A percentile compares a stretch with the other conserved stretches of the same genome.
phyloP scores from a whole-genome alignment of 495 filamentous ascomycete genomes.

The Aspergillus indologenus region DNA sequence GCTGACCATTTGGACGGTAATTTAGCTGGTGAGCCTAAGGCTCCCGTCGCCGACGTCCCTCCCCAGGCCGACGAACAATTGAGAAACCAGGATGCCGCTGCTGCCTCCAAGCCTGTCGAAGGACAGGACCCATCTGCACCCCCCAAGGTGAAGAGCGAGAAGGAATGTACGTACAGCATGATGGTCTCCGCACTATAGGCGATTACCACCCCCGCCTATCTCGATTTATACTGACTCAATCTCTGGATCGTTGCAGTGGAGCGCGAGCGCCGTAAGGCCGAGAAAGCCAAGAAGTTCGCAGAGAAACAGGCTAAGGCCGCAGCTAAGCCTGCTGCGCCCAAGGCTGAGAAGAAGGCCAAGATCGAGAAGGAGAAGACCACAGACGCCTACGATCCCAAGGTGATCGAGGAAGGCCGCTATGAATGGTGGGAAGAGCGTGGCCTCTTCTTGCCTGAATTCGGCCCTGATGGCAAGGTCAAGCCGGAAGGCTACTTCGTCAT shows the following conservation, averaged over 20 bases:
- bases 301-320: conserved; percentile 53
- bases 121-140: conserved; percentile 42
- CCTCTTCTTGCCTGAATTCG: conserved; percentile 72
- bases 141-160: conserved; percentile 59
- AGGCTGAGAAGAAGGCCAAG: conserved; percentile 54
- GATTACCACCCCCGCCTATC: not conserved
- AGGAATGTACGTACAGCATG: conserved; percentile 45
- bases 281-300: conserved; percentile 58
- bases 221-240: conserved; percentile 18
- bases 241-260: conserved; percentile 37
- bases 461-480: conserved; percentile 62
- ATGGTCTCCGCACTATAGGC: not conserved
- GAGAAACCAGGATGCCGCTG: conserved; percentile 43
- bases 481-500: conserved; percentile 69
- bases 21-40: conserved; percentile 53
- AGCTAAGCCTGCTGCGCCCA: conserved; percentile 42
- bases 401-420: conserved; percentile 54
- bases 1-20: conserved; percentile 8
- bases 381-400: conserved; percentile 56
- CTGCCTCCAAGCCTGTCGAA: conserved; percentile 27
- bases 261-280: conserved; percentile 56
- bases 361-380: conserved; percentile 50
- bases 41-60: conserved; percentile 44
- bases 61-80: conserved; percentile 48
- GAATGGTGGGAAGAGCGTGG: conserved; percentile 62